phyloP scores from a whole-genome alignment of 345 rosid species.

The Laguncularia racemosa region DNA sequence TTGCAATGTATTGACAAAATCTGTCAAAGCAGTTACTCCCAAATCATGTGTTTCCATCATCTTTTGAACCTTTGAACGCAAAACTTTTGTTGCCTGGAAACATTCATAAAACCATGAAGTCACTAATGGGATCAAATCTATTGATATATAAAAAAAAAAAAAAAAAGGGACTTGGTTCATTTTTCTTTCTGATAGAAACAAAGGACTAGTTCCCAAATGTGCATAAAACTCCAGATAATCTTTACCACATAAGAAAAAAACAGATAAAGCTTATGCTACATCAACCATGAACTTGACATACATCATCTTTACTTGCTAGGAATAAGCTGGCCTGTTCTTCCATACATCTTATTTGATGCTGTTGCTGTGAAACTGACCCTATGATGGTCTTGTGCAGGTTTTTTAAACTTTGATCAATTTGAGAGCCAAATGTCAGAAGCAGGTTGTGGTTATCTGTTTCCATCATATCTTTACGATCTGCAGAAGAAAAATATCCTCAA shows the following conservation, averaged over 20 bases:
- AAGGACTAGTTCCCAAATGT: too few relatives aligned
- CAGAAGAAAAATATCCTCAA: constrained; percentile 3
- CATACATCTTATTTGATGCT: constrained; percentile 68
- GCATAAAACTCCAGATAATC: neutral
- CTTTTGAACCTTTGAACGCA: constrained; percentile 51
- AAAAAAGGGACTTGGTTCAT: too few relatives aligned
- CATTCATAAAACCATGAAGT: constrained; percentile 2
- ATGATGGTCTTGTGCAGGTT: constrained; percentile 59
- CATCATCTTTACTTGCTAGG: constrained; percentile 77
- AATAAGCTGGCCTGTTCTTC: constrained; percentile 60
- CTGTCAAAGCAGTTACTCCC: constrained; percentile 47
- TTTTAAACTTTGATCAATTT: constrained; percentile 69
- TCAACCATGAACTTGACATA: constrained; percentile 25
- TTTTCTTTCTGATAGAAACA: too few relatives aligned
- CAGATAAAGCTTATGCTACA: neutral
- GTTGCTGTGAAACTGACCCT: constrained; percentile 80
- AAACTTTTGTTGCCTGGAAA: constrained; percentile 53
- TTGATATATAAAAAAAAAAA: too few relatives aligned
- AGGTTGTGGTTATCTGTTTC: constrained; percentile 63
- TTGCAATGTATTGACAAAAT: constrained; percentile 40
- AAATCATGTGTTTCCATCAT: constrained; percentile 45
- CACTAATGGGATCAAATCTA: too few relatives aligned
- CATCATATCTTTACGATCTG: constrained; percentile 69
- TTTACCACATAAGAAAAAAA: constrained; percentile 1
- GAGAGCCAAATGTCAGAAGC: constrained; percentile 79